Evolutionary conservation across 2,329 filamentous ascomycete species (phyloP).

Genomic region (Trichoderma breve): DNA sequence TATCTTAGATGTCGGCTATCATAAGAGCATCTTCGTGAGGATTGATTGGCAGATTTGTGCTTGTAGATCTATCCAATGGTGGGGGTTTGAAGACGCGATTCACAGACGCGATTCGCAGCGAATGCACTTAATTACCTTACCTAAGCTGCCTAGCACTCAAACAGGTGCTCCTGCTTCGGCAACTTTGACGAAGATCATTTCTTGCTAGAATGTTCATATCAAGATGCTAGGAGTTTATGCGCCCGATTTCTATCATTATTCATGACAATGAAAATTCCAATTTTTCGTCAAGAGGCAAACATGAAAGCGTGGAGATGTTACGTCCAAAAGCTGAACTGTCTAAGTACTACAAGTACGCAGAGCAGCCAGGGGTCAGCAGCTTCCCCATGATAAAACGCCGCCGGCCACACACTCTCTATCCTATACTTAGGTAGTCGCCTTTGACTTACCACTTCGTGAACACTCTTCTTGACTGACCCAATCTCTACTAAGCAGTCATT

Average conservation of each 20-base stretch:
- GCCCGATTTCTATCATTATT: not conserved
- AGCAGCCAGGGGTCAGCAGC: not conserved
- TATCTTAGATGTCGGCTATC: not conserved
- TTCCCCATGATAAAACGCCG: not conserved
- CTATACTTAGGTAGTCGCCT: not conserved
- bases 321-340: not conserved
- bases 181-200: not conserved
- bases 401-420: not conserved
- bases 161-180: not conserved
- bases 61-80: not conserved
- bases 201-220: not conserved
- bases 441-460: not conserved
- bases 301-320: not conserved
- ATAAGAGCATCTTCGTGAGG: not conserved
- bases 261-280: not conserved
- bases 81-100: constrained; percentile 15
- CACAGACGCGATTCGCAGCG: not conserved
- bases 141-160: not conserved
- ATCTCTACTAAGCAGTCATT: not conserved
- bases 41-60: not conserved
- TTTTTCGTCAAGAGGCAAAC: not conserved
- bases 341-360: not conserved
- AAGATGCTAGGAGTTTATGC: not conserved
- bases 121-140: not conserved
- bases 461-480: not conserved